phyloP scores from a whole-genome alignment of 129 eudicot genomes.

The Artemisia argyi region DNA sequence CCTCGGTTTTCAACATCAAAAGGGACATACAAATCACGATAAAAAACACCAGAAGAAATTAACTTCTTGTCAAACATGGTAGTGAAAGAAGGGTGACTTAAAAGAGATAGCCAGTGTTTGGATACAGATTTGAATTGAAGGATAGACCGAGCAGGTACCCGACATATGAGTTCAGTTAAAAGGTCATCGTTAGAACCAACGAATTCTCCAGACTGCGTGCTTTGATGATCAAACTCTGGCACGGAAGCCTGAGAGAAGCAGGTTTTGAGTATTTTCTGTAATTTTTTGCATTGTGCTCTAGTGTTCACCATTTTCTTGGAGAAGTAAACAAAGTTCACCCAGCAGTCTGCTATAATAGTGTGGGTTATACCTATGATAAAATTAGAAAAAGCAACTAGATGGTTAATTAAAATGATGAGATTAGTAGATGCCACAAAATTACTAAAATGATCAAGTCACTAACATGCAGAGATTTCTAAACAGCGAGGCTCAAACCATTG shows the following conservation, averaged over 20 bases:
- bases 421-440: no score
- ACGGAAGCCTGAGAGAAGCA: not conserved
- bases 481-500: no score
- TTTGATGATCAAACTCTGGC: not conserved
- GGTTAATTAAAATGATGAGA: no score
- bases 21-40: not conserved
- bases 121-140: constrained; percentile 17
- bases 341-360: no score
- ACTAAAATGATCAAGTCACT: no score
- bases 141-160: constrained; percentile 8
- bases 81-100: not conserved
- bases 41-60: constrained; percentile 3
- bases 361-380: no score
- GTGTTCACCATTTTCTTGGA: constrained; percentile 8
- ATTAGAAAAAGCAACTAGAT: no score
- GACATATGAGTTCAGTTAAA: not conserved
- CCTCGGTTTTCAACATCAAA: constrained; percentile 2
- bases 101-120: constrained; percentile 21
- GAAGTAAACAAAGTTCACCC: no score
- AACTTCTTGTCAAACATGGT: not conserved
- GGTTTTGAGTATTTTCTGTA: not conserved
- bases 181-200: constrained; percentile 8
- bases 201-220: constrained; percentile 4
- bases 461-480: no score
- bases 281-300: not conserved